Percentiles rank a stretch among this genome's conserved stretches.
Evolutionary conservation across 176 grass and related monocot species (phyloP).

Genomic region (Areca catechu): DNA sequence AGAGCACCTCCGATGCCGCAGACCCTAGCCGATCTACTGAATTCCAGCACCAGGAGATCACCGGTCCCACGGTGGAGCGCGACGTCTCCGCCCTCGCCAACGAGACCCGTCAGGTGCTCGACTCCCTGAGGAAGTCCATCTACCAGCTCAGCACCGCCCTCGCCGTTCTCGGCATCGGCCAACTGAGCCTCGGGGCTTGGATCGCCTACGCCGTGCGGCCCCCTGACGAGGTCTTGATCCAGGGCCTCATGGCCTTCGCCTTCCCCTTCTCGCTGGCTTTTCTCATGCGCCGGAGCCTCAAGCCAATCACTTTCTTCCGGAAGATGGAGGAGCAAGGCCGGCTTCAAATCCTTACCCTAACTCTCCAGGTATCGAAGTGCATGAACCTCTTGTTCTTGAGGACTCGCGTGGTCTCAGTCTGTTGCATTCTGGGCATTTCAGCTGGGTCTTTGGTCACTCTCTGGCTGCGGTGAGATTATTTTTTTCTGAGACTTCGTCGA

Average conservation of each 20-base stretch:
- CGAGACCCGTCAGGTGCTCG: slow-evolving; percentile 65
- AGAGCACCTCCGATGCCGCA: slow-evolving; percentile 6
- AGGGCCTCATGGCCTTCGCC: slow-evolving; percentile 63
- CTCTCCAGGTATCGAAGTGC: slow-evolving; percentile 67
- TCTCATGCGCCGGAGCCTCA: slow-evolving; percentile 63
- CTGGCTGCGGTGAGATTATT: slow-evolving; percentile 33
- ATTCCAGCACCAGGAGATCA: slow-evolving; percentile 85
- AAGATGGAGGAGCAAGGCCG: slow-evolving; percentile 87
- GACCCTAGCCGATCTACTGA: background rate
- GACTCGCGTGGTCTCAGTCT: slow-evolving; percentile 51
- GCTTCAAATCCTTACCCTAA: slow-evolving; percentile 75
- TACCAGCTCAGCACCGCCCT: slow-evolving; percentile 52
- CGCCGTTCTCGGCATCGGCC: slow-evolving; percentile 51
- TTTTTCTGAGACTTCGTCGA: no score
- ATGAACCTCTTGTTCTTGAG: slow-evolving; percentile 62
- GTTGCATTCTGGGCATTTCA: slow-evolving; percentile 58
- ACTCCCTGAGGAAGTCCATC: slow-evolving; percentile 45
- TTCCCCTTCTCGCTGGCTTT: slow-evolving; percentile 75
- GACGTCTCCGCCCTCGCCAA: slow-evolving; percentile 69
- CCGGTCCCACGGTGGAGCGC: slow-evolving; percentile 83
- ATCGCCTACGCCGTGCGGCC: slow-evolving; percentile 32
- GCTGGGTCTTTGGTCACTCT: slow-evolving; percentile 43
- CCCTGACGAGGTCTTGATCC: slow-evolving; percentile 44
- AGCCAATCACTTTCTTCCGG: slow-evolving; percentile 83
- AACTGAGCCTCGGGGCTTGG: slow-evolving; percentile 64